Percentiles rank a stretch among this genome's conserved stretches.
These are phyloP conservation scores for Mortierella sp. DNA, from an alignment of 371 early-diverging fungal species.

Conservation along the genomic window DNA sequence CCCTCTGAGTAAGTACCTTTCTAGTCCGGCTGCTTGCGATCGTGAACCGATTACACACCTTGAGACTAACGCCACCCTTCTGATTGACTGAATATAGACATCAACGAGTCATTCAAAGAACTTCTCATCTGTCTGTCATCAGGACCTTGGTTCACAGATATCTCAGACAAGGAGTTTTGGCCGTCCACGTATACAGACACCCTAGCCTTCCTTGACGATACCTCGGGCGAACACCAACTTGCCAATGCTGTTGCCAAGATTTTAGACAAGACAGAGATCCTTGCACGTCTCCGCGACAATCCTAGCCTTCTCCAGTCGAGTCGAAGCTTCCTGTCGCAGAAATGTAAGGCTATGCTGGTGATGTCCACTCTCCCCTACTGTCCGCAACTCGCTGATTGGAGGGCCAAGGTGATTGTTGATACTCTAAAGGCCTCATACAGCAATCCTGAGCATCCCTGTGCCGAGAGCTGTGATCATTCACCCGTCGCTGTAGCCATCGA, in stretches of 20 bases:
- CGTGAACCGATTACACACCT: too few species aligned
- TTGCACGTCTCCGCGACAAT: conserved; percentile 25
- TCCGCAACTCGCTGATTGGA: conserved; percentile 22
- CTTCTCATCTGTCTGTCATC: conserved; percentile 41
- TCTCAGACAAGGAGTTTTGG: conserved; percentile 35
- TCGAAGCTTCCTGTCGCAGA: conserved; percentile 21
- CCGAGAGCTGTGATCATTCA: not conserved
- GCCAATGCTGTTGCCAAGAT: conserved; percentile 17
- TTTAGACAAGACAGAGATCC: conserved; percentile 35
- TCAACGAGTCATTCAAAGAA: conserved; percentile 16
- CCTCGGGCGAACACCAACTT: conserved; percentile 23
- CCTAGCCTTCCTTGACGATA: conserved; percentile 6
- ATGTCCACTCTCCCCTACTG: conserved; percentile 33
- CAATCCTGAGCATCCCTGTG: not conserved
- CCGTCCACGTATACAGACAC: not conserved
- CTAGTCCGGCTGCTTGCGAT: too few species aligned
- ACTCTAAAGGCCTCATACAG: conserved; percentile 14
- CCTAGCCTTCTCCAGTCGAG: conserved; percentile 32
- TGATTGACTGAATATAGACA: not conserved
- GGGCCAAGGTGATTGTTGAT: conserved; percentile 19
- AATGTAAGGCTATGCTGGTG: conserved; percentile 30
- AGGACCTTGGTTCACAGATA: conserved; percentile 46
- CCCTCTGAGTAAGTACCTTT: conserved; percentile 20
- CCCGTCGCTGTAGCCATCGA: not conserved
- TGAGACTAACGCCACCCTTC: not conserved